Base-by-base conservation (phyloP, 257 asterid species). In the Mitragyna speciosa region DNA sequence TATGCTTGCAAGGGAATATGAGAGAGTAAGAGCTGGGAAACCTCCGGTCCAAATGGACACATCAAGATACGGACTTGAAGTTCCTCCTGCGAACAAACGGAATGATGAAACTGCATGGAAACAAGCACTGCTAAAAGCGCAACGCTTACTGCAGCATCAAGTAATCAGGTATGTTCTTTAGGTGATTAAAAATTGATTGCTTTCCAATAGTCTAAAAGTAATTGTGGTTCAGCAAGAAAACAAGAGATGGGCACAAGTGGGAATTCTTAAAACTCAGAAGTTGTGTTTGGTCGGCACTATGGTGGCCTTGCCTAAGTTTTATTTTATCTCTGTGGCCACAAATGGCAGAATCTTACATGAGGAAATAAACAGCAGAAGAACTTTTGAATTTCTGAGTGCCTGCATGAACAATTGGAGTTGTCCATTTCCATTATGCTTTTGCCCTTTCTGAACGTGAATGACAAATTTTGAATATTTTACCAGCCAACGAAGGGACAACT, bases 71-170 rank as follows among this genome's bases (percentile, higher is more conserved):
- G 97, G 91, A 45, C 93, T 96, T 79, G 99, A 94, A 67, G 86
- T 86, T 82, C 99, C 97, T 3, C 92, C 90, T 8, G 78, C 59
- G 75, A 92, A 91, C 90, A 94, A 92, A 84, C 87, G 94, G 76
- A 96, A 88, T 73, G 99, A 96, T 76, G 99, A 96, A 91, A 80
- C 89, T 70, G 97, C 99, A 8, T 96, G 99, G 99, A 88, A 87
- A 86, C 97, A 87, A 80, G 87, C 96, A 1, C 87, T 96, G 58
- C 96, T 89, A 85, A 94, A 92, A 84, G 94, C 94, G 83, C 99
- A 94, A 83, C 91, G 97, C 36, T 85, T 96, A 83, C 84, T 96
- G 90, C 97, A 92, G 88, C 99, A 96, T 87, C 98, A 96, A 89
- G 98, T 91, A 73, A 87, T 94, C 86, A 92, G 98, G 99, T 94